Base-by-base conservation (phyloP, 148 eudicot genomes). In the Rhododendron simsii region DNA sequence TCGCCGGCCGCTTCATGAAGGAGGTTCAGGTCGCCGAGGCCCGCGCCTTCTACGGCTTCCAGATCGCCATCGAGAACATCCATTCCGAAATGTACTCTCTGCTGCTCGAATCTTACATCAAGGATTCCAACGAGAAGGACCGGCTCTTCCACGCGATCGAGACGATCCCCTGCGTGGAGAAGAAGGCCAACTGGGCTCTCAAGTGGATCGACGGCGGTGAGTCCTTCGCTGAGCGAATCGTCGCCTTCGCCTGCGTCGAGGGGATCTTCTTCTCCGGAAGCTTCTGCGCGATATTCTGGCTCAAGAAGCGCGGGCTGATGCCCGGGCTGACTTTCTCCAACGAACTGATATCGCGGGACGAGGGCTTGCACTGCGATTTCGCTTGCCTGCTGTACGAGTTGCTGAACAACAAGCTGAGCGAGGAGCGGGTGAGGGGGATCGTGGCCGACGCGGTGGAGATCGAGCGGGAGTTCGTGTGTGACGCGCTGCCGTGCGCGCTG, bases 21-120 rank as follows among this genome's bases (percentile, higher is more conserved):
- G 95, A 93, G 83, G 88, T 93, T n/a, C 95, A 93, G 78, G 88
- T 93, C 44, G 82, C 95, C 0, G 95, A 93, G 75, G 95, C 93
- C 1, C 88, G 95, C 1, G 95, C 95, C 0, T 93, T 93, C 78
- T 91, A 91, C 71, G 94, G 94, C 0, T 92, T 92, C 78, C 94
- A 92, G 41, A 92, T 92, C 37, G 94, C 94, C 0, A 93, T 93
- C 47, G 95, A 93, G 55, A 93, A 93, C 83, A 93, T 93, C 74
- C 95, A 93, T 65, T 91, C 93, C 2, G 95, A 93, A 77, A 93
- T 93, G 95, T 93, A 93, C 76, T 84, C 88, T 18, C 90, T 93
- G 21, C 51, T 93, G 0, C 74, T 92, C 2, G 94, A 92, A 12
- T 89, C 93, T 5, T 91, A 91, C 53, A 91, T 92, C 55, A 90